These are phyloP conservation scores for Backusella mclennaniae DNA, from an alignment of 192 early-diverging fungal species.

Conservation along the genomic window DNA sequence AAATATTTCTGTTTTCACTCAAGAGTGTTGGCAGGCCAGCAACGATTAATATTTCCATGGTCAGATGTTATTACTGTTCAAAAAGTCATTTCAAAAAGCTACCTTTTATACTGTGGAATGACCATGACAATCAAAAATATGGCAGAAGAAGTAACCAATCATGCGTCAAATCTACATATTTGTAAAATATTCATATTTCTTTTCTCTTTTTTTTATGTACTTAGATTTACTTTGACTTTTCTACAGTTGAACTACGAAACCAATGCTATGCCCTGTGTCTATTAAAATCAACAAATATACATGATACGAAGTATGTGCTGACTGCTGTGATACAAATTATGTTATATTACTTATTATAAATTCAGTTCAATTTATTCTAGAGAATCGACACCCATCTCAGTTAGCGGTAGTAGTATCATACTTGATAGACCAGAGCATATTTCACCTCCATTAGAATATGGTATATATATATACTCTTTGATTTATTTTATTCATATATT, in stretches of 20 bases:
- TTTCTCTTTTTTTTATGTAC: background rate
- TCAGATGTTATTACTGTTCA: conserved; percentile 43
- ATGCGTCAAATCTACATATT: background rate
- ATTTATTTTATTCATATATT: background rate
- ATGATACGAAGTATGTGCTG: background rate
- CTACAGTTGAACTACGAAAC: conserved; percentile 37
- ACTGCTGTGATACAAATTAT: background rate
- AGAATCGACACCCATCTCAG: background rate
- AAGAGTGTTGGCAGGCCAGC: conserved; percentile 43
- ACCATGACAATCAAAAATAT: conserved; percentile 38
- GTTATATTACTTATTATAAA: background rate
- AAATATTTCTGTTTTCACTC: conserved; percentile 64
- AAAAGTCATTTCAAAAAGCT: conserved; percentile 36
- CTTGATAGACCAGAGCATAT: conserved; percentile 17
- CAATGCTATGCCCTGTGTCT: conserved; percentile 33
- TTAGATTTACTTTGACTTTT: conserved; percentile 59
- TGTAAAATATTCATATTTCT: background rate
- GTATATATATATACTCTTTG: background rate
- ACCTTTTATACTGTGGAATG: conserved; percentile 42
- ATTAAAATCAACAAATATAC: background rate
- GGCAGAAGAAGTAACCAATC: conserved; percentile 39
- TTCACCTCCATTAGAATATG: conserved; percentile 6
- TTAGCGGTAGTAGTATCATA: background rate
- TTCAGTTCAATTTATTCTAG: background rate
- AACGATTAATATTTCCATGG: conserved; percentile 56